Percentiles rank a stretch among this genome's conserved stretches.
Evolutionary conservation across 148 eudicot genomes (phyloP).

Genomic region (Fallopia convolvulus): DNA sequence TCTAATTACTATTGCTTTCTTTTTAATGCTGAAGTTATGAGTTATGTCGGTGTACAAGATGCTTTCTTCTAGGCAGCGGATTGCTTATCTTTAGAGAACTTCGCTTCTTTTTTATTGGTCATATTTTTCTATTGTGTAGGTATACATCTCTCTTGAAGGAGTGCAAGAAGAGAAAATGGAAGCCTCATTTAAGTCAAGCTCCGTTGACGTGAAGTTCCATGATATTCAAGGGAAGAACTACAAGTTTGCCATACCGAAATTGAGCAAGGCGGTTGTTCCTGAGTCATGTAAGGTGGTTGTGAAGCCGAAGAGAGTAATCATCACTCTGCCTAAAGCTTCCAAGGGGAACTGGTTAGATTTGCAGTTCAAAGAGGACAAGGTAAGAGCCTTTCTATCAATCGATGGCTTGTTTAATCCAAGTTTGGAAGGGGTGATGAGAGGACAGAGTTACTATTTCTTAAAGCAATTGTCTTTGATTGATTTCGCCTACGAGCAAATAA

Average conservation of each 20-base stretch:
- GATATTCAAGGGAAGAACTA: conserved; percentile 85
- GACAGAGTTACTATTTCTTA: background rate
- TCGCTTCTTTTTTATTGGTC: background rate
- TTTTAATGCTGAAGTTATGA: background rate
- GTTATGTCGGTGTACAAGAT: background rate
- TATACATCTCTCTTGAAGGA: conserved; percentile 69
- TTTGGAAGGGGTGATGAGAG: background rate
- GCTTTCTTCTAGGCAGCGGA: background rate
- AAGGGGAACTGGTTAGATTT: conserved; percentile 80
- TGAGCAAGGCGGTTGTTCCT: conserved; percentile 66
- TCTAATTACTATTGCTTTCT: background rate
- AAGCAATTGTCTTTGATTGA: background rate
- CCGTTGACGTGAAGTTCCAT: conserved; percentile 66
- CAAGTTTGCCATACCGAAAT: conserved; percentile 65
- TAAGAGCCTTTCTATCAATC: conserved; percentile 19
- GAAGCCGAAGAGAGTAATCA: conserved; percentile 70
- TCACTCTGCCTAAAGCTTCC: conserved; percentile 59
- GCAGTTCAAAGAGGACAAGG: conserved; percentile 88
- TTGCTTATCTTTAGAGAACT: background rate
- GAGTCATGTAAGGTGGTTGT: conserved; percentile 69
- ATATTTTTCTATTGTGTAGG: conserved; percentile 27
- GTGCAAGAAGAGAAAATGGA: conserved; percentile 70
- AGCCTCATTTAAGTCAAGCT: conserved; percentile 40
- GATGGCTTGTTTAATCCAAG: background rate
- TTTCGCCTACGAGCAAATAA: background rate